Conservation (phyloP, 73 alveolate genomes). For the Symbiodinium natans region DNA sequence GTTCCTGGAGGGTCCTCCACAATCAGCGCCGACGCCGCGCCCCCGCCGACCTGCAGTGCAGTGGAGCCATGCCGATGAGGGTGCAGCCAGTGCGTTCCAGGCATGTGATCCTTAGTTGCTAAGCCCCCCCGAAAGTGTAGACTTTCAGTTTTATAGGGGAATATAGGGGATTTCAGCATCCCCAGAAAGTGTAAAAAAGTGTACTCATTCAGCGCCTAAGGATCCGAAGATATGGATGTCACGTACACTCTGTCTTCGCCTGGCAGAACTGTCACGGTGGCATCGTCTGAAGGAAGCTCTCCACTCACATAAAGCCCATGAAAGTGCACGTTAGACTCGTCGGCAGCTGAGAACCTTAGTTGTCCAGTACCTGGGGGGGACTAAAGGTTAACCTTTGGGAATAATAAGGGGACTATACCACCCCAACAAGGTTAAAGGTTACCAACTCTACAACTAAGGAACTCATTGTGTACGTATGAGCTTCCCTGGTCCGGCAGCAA, state of each 20-base stretch:
- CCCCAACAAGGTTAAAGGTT: no score
- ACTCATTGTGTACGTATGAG: slow-evolving; percentile 33
- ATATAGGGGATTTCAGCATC: no score
- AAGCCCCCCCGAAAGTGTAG: no score
- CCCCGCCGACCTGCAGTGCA: slow-evolving; percentile 70
- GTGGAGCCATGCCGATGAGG: slow-evolving; percentile 82
- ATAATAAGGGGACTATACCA: no score
- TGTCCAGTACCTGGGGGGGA: no score
- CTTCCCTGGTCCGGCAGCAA: slow-evolving; percentile 29
- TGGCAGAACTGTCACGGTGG: slow-evolving; percentile 28
- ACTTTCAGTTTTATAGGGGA: no score
- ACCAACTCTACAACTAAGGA: no score
- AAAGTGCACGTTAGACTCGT: slow-evolving; percentile 71
- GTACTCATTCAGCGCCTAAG: no score
- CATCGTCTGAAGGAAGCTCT: slow-evolving; percentile 51
- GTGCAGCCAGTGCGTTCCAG: slow-evolving; percentile 72
- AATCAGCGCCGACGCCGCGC: slow-evolving; percentile 45
- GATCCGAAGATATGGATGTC: no score
- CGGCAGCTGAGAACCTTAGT: no score
- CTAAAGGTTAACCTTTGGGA: no score
- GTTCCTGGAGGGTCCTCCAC: slow-evolving; percentile 48
- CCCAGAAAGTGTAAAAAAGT: no score
- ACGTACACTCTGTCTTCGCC: not conserved
- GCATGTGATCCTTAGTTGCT: slow-evolving; percentile 49
- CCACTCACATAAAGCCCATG: slow-evolving; percentile 65